Conservation (phyloP, 2,329 filamentous ascomycete genomes). For the Fusarium sp. region DNA sequence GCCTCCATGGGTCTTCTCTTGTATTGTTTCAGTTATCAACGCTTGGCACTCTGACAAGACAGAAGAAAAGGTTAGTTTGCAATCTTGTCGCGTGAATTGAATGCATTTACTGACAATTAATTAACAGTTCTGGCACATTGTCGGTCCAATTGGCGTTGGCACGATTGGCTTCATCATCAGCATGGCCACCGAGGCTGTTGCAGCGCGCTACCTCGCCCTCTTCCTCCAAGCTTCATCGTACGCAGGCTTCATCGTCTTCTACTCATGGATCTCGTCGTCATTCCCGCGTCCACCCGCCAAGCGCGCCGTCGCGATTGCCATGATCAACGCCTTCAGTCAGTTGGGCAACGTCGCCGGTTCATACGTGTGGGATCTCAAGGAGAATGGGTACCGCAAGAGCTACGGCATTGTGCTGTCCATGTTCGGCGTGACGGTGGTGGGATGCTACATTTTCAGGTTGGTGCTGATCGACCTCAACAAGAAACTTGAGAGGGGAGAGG, state of each 20-base stretch:
- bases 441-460: conserved; percentile 62
- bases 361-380: conserved; percentile 71
- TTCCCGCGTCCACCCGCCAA: conserved; percentile 71
- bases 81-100: neutral
- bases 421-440: conserved; percentile 69
- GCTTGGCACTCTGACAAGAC: conserved; percentile 68
- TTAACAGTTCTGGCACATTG: conserved; percentile 68
- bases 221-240: conserved; percentile 71
- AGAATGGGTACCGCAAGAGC: conserved; percentile 71
- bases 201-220: conserved; percentile 69
- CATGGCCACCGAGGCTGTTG: conserved; percentile 67
- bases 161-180: conserved; percentile 69
- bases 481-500: conserved; percentile 60
- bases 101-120: neutral
- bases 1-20: conserved; percentile 70
- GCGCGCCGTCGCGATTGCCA: conserved; percentile 70
- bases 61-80: conserved; percentile 61
- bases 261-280: conserved; percentile 69
- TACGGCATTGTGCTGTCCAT: conserved; percentile 74
- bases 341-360: conserved; percentile 70
- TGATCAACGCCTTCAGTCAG: conserved; percentile 70
- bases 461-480: conserved; percentile 62
- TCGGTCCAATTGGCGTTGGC: conserved; percentile 65
- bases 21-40: conserved; percentile 66
- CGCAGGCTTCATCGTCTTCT: conserved; percentile 69